Evolutionary conservation across 78 protist genomes (phyloP), one percentile per base, ranked within the genome.

Genomic region (Cavenderia fasciculata): DNA sequence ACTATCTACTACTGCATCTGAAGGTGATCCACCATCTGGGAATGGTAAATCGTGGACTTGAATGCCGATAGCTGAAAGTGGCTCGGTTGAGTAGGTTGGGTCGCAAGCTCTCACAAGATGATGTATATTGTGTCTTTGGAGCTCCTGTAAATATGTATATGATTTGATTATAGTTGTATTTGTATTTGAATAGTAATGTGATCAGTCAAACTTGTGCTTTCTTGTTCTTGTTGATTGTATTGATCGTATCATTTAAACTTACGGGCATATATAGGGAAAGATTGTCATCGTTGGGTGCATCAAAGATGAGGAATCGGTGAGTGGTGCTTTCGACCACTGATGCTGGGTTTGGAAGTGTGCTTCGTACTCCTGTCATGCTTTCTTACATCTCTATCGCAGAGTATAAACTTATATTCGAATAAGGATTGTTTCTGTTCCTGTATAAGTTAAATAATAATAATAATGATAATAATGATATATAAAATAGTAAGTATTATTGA

Each of bases 31-130:
- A 38, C 95, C 95, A 59, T 92, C 95, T 11, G 87, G 61, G 49
- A 92, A 92, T 23, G 87, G 92, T 87, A 86, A 59, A 68, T 92
- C 95, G 38, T 88, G 85, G 1, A 82, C 91, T 19, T 71, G 74
- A n/a, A 94, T 91, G 16, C 88, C 89, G 36, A 38, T 61, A 8
- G 73, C 44, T 23, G 14, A 27, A 4, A 94, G 74, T 27, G 54
- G 34, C 36, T 78, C 94, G 11, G 63, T 72, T 40, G 82, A 68
- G 62, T 94, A 94, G 21, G 94, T 94, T 16, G 93, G 95, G 47
- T 87, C 94, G 56, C 96, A 94, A 40, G 90, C 96, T 19, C 96
- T 76, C 25, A 94, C 96, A 11, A 94, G 61, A 8, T 71, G 82
- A n/a, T 69, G 16, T 40, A 94, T 85, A n/a, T 63, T 40, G 44